Evolutionary conservation across 2,329 filamentous ascomycete species (phyloP).

Genomic region (Fusarium sp.): DNA sequence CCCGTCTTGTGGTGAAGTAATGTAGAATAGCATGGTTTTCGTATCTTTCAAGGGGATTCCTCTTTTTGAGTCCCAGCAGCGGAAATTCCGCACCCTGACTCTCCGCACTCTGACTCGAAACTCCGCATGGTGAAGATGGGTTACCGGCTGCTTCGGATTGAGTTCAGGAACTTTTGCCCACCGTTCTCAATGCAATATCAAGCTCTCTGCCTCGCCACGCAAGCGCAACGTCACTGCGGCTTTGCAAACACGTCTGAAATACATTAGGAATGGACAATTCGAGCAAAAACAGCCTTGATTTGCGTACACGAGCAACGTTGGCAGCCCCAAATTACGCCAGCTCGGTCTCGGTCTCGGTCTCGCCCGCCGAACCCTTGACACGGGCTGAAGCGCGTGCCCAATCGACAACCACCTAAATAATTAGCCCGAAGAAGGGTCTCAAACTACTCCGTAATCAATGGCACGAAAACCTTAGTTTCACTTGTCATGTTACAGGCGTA

Average conservation of each 20-base stretch:
- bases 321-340: not conserved
- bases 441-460: no score
- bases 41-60: no score
- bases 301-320: not conserved
- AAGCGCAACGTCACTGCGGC: slow-evolving; percentile 2
- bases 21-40: no score
- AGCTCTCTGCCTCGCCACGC: not conserved
- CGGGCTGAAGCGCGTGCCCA: not conserved
- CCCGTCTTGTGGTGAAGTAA: no score
- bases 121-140: no score
- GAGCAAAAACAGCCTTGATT: not conserved
- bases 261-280: no score
- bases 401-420: not conserved
- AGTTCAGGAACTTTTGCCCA: not conserved
- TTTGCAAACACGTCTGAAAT: not conserved
- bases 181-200: not conserved
- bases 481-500: no score
- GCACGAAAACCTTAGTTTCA: no score
- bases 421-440: not conserved
- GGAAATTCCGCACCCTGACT: no score
- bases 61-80: no score
- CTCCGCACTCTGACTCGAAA: no score
- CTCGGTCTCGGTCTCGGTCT: slow-evolving; percentile 8
- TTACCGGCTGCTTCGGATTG: no score
- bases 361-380: not conserved